phyloP scores from a whole-genome alignment of 345 rosid genomes.

The Eucalyptus shirleyi region DNA sequence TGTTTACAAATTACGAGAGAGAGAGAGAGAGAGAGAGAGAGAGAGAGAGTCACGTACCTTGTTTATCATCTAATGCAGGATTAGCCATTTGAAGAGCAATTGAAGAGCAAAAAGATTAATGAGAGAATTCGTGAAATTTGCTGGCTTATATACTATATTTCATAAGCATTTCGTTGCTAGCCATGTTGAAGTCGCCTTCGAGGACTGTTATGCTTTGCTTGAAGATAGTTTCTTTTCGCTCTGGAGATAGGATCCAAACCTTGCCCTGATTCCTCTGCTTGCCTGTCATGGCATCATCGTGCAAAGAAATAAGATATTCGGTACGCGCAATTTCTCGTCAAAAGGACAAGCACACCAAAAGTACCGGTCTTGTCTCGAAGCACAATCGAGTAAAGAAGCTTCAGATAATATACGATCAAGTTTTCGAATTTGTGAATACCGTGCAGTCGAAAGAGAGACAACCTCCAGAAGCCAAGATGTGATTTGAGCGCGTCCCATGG shows the following conservation, averaged over 20 bases:
- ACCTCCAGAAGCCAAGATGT: neutral
- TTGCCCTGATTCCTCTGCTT: neutral
- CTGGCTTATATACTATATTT: neutral
- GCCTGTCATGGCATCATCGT: neutral
- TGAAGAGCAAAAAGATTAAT: neutral
- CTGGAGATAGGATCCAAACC: neutral
- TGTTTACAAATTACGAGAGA: neutral
- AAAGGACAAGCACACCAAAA: neutral
- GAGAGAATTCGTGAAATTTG: neutral
- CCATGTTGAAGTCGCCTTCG: neutral
- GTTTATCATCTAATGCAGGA: neutral
- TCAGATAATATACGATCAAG: neutral
- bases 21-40: neutral
- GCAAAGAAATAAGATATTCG: neutral
- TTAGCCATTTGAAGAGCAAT: conserved; percentile 2
- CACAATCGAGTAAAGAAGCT: neutral
- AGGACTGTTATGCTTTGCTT: neutral
- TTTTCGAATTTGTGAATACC: neutral
- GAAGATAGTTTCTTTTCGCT: neutral
- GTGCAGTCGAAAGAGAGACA: neutral
- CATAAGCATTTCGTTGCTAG: neutral
- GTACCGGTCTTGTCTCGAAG: neutral
- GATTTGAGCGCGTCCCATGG: neutral
- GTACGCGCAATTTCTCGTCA: neutral
- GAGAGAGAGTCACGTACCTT: neutral